Conservation (phyloP, 208 protist species). For the Novymonas esmeraldas region DNA sequence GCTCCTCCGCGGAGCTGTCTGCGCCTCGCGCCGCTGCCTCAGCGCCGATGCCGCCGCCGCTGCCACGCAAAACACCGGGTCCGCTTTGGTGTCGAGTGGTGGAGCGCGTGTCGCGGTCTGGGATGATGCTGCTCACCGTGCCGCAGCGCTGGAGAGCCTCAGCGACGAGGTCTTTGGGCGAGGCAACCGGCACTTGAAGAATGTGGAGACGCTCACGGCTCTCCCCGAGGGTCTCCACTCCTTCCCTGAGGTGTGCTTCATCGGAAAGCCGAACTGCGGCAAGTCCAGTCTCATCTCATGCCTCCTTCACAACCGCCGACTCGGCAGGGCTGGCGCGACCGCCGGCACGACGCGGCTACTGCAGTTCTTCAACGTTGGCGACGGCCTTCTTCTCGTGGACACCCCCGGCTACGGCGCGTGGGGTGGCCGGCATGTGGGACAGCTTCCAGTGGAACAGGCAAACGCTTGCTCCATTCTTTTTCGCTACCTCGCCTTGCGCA, state of each 20-base stretch:
- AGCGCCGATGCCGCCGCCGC: neutral
- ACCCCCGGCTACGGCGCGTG: conserved; percentile 90
- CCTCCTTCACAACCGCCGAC: conserved; percentile 74
- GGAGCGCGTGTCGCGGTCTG: no score
- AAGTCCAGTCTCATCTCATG: conserved; percentile 89
- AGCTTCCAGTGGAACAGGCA: conserved; percentile 49
- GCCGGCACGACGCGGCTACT: conserved; percentile 78
- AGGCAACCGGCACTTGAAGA: conserved; percentile 87
- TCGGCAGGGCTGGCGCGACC: conserved; percentile 51
- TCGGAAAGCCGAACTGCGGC: conserved; percentile 86
- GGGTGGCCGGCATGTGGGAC: conserved; percentile 45
- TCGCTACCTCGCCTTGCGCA: conserved; percentile 85
- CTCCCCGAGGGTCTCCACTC: conserved; percentile 89
- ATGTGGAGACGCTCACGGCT: conserved; percentile 69
- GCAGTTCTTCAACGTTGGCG: conserved; percentile 92
- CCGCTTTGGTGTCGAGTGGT: no score
- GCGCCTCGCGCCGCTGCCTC: neutral
- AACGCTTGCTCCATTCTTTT: conserved; percentile 84
- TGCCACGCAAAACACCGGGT: no score
- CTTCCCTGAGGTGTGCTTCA: conserved; percentile 91
- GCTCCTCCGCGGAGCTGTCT: neutral
- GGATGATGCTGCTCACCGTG: conserved; percentile 15
- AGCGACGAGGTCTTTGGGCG: conserved; percentile 83
- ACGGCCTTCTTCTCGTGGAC: conserved; percentile 84
- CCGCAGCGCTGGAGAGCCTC: conserved; percentile 43